Evolutionary conservation across 2,329 filamentous ascomycete genomes (phyloP).

Genomic region (Mycosphaerelloides madeirae): DNA sequence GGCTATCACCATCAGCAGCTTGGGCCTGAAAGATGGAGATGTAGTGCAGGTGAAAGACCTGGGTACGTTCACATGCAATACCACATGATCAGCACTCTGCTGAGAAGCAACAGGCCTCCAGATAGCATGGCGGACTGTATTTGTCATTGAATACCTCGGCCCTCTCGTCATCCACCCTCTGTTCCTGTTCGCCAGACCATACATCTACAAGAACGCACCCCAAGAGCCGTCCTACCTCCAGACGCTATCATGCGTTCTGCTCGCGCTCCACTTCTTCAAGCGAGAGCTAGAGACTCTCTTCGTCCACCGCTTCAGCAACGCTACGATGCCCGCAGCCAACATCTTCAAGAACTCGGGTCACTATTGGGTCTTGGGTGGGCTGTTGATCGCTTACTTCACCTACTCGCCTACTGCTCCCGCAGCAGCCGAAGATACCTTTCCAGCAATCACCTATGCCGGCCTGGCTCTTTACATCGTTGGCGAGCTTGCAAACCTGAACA

Average conservation of each 20-base stretch:
- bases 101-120: slow-evolving; percentile 62
- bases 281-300: slow-evolving; percentile 92
- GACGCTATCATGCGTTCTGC: slow-evolving; percentile 66
- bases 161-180: slow-evolving; percentile 82
- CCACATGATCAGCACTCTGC: slow-evolving; percentile 1
- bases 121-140: slow-evolving; percentile 88
- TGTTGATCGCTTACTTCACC: slow-evolving; percentile 77
- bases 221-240: slow-evolving; percentile 59
- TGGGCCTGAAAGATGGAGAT: slow-evolving; percentile 55
- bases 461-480: slow-evolving; percentile 69
- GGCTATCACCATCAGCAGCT: slow-evolving; percentile 49
- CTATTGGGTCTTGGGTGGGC: slow-evolving; percentile 83
- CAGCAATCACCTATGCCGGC: slow-evolving; percentile 59
- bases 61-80: slow-evolving; percentile 51
- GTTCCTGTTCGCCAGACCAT: slow-evolving; percentile 65
- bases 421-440: slow-evolving; percentile 48
- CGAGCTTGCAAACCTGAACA: slow-evolving; percentile 73
- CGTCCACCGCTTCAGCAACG: slow-evolving; percentile 88
- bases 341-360: slow-evolving; percentile 93
- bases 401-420: slow-evolving; percentile 72
- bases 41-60: slow-evolving; percentile 85
- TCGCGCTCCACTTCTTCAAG: slow-evolving; percentile 84
- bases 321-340: slow-evolving; percentile 86
- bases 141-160: slow-evolving; percentile 89
- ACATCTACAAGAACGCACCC: slow-evolving; percentile 57